Evolutionary conservation across 495 filamentous ascomycete species (phyloP).

Genomic region (Penicillium riverlandense): DNA sequence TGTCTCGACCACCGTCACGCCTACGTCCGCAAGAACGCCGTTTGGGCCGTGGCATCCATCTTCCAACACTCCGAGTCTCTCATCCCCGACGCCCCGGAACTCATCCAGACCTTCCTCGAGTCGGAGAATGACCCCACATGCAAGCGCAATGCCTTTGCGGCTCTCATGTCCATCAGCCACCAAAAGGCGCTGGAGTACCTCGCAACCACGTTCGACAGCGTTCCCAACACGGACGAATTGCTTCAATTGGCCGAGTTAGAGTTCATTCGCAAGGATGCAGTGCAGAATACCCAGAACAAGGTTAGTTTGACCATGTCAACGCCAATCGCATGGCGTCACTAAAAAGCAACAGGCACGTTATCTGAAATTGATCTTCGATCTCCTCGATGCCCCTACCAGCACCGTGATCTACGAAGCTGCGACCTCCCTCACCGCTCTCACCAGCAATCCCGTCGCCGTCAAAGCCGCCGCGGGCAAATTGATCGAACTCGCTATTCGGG

Average conservation of each 20-base stretch:
- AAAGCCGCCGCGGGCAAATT: conserved; percentile 95
- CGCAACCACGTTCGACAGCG: conserved; percentile 84
- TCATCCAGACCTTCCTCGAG: conserved; percentile 85
- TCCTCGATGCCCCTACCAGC: conserved; percentile 84
- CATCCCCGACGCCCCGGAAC: conserved; percentile 92
- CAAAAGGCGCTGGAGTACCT: conserved; percentile 88
- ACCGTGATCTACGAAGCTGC: conserved; percentile 98
- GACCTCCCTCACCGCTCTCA: conserved; percentile 91
- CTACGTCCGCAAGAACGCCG: conserved; percentile 96
- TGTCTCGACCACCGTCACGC: conserved; percentile 95
- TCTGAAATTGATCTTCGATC: conserved; percentile 89
- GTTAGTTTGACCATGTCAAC: conserved; percentile 28
- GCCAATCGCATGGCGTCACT: conserved; percentile 11
- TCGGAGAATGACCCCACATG: conserved; percentile 90
- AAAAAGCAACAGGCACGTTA: conserved; percentile 63
- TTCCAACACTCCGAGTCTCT: conserved; percentile 84
- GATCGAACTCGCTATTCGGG: conserved; percentile 93
- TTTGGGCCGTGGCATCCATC: conserved; percentile 90
- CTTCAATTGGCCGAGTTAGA: conserved; percentile 90
- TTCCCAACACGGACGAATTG: conserved; percentile 89
- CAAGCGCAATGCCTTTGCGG: conserved; percentile 96
- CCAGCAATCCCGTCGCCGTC: conserved; percentile 93
- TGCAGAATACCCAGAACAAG: conserved; percentile 91
- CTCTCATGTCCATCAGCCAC: conserved; percentile 84
- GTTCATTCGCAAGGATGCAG: conserved; percentile 96